Evolutionary conservation across 805 yeast species (phyloP).

Genomic region (Kodamaea kakaduensis): DNA sequence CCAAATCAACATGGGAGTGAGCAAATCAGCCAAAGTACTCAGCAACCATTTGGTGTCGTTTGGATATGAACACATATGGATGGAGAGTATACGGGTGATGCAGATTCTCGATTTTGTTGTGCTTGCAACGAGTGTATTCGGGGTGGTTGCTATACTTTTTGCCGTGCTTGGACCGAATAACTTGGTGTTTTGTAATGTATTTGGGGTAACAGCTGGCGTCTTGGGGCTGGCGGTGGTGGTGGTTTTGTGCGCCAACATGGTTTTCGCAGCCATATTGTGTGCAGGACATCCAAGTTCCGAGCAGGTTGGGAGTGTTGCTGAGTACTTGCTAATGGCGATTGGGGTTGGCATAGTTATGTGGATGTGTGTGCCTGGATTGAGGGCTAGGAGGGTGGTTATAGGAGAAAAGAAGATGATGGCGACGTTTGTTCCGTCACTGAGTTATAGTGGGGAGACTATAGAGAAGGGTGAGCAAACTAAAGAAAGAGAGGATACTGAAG

Average conservation of each 20-base stretch:
- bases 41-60: too few species aligned
- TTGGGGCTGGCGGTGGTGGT: neutral
- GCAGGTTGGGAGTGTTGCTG: neutral
- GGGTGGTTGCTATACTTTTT: neutral
- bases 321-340: neutral
- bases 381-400: slow-evolving; percentile 3
- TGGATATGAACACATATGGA: too few species aligned
- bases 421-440: slow-evolving; percentile 8
- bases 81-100: neutral
- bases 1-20: too few species aligned
- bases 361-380: slow-evolving; percentile 6
- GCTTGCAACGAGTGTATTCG: neutral
- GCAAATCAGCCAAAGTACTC: too few species aligned
- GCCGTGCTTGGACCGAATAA: neutral
- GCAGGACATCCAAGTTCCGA: neutral
- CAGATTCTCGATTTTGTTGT: neutral
- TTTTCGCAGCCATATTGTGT: slow-evolving; percentile 3
- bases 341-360: slow-evolving; percentile 2
- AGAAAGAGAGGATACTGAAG: too few species aligned
- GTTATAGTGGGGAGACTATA: neutral
- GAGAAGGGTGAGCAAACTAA: neutral
- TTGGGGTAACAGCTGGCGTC: too few species aligned
- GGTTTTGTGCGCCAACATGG: neutral
- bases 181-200: neutral
- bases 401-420: slow-evolving; percentile 10